Evolutionary conservation across 208 protist species (phyloP).

Genomic region (Sergeia podlipaevii): DNA sequence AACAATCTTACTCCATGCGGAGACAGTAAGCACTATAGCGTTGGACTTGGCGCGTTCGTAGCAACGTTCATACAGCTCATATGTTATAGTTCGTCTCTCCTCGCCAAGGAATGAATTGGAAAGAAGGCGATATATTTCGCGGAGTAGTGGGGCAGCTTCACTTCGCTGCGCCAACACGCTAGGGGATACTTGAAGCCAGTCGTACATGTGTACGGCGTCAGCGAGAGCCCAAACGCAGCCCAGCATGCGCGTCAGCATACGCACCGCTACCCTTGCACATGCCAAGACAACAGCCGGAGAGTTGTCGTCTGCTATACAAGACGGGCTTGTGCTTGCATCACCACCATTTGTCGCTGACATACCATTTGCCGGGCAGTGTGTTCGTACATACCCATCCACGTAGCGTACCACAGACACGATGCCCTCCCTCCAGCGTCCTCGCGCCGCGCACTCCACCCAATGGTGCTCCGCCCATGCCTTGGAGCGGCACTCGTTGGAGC

Average conservation of each 20-base stretch:
- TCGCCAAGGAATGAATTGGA: constrained; percentile 32
- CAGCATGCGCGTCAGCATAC: constrained; percentile 67
- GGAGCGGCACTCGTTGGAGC: constrained; percentile 57
- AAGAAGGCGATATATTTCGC: constrained; percentile 26
- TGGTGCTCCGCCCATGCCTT: constrained; percentile 73
- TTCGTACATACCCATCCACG: no score
- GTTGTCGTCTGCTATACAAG: constrained; percentile 17
- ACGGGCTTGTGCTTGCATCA: not conserved
- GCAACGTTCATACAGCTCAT: constrained; percentile 52
- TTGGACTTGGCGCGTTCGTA: constrained; percentile 73
- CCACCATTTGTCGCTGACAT: not conserved
- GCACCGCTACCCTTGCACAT: constrained; percentile 46
- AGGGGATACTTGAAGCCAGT: constrained; percentile 35
- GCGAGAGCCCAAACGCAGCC: constrained; percentile 38
- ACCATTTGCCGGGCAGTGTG: not conserved
- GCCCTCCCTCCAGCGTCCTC: constrained; percentile 60
- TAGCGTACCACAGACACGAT: constrained; percentile 19
- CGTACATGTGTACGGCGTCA: constrained; percentile 51
- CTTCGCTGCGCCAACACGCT: no score
- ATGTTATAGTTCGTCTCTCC: constrained; percentile 41
- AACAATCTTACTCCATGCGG: constrained; percentile 43
- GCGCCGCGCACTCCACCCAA: constrained; percentile 64
- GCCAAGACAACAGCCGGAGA: constrained; percentile 25
- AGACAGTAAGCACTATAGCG: constrained; percentile 31
- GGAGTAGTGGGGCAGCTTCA: constrained; percentile 12